phyloP scores from a whole-genome alignment of 495 filamentous ascomycete genomes.

The Friedmanniomyces simplex region DNA sequence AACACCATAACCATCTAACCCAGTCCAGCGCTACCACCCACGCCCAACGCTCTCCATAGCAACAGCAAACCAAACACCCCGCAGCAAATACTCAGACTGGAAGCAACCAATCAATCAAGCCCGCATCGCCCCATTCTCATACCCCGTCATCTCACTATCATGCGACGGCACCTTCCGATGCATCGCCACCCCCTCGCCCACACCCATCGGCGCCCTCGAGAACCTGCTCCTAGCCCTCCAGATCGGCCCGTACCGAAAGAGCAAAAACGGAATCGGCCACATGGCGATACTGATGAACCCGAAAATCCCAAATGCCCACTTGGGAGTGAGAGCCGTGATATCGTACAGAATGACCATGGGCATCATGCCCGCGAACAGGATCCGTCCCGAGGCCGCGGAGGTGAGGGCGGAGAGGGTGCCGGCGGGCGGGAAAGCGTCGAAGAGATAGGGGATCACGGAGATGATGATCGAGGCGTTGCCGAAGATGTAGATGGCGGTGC shows the following conservation, averaged over 20 bases:
- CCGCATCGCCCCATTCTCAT: too few relatives aligned
- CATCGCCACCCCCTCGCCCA: background rate
- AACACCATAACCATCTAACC: too few relatives aligned
- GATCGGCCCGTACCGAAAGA: conserved; percentile 22
- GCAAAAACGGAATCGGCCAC: conserved; percentile 19
- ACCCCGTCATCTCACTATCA: background rate
- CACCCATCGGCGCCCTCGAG: background rate
- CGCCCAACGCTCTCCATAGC: too few relatives aligned
- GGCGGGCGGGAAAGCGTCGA: conserved; percentile 33
- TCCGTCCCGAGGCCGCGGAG: conserved; percentile 17
- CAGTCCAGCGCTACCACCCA: too few relatives aligned
- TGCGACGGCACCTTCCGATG: background rate
- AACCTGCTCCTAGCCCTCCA: conserved; percentile 10
- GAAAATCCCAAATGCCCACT: conserved; percentile 25
- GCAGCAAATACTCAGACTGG: too few relatives aligned
- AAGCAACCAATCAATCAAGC: too few relatives aligned
- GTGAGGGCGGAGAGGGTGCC: conserved; percentile 27
- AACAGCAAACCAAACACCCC: too few relatives aligned
- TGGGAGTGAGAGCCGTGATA: conserved; percentile 22
- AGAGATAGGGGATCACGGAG: conserved; percentile 33
- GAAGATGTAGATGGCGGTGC: conserved; percentile 24
- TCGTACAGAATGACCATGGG: conserved; percentile 21
- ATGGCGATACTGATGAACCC: conserved; percentile 26
- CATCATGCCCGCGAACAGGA: conserved; percentile 20
- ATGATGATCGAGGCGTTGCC: conserved; percentile 28